phyloP scores from a whole-genome alignment of 331 rosid genomes.

The Stylosanthes scabra region DNA sequence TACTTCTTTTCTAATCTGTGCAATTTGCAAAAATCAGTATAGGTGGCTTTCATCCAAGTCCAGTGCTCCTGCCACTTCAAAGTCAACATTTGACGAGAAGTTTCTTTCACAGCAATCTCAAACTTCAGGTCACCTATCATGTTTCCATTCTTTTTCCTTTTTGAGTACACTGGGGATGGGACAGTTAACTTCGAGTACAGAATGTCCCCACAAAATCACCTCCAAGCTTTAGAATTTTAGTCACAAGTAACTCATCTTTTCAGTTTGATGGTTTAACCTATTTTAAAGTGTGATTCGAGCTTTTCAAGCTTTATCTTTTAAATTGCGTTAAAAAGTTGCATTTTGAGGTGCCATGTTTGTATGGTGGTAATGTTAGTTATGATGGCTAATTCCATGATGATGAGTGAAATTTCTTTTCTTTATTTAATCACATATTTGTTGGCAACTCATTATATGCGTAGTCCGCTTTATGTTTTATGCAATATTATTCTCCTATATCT shows the following conservation, averaged over 20 bases:
- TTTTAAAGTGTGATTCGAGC: not conserved
- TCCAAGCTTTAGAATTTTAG: not conserved
- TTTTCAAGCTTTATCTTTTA: not conserved
- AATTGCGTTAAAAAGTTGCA: not conserved
- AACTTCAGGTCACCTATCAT: slow-evolving; percentile 73
- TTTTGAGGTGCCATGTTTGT: not conserved
- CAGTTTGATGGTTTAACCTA: not conserved
- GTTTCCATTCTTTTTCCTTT: slow-evolving; percentile 24
- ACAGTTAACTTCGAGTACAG: slow-evolving; percentile 2
- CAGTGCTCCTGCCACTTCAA: slow-evolving; percentile 61
- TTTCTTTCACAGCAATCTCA: slow-evolving; percentile 96
- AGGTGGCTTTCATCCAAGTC: slow-evolving; percentile 98
- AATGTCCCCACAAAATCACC: not conserved
- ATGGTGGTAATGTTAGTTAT: slow-evolving; percentile 2
- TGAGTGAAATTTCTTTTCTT: not conserved
- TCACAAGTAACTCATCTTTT: not conserved
- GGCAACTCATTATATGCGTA: not conserved
- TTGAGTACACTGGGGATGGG: slow-evolving; percentile 2
- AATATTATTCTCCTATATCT: slow-evolving; percentile 29
- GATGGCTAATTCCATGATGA: slow-evolving; percentile 16
- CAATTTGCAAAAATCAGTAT: slow-evolving; percentile 71
- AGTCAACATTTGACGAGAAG: slow-evolving; percentile 90
- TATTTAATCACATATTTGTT: slow-evolving; percentile 11
- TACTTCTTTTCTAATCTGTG: slow-evolving; percentile 36
- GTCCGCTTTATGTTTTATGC: slow-evolving; percentile 14